Conservation (phyloP, 2,329 filamentous ascomycete genomes). For the Aaosphaeria pasadenensis region DNA sequence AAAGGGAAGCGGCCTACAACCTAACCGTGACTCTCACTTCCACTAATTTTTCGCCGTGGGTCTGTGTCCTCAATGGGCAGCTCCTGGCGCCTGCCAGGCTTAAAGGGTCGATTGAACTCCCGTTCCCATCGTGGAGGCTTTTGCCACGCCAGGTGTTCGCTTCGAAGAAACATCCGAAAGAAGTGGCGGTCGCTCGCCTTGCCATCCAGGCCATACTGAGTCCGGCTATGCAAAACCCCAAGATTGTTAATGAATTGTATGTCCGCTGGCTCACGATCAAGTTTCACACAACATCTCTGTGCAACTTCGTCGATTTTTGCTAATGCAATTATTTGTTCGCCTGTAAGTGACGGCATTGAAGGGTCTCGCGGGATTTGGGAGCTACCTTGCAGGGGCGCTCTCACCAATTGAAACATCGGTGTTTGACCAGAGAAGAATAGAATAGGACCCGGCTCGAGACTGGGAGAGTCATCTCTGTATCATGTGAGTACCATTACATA, state of each 20-base stretch:
- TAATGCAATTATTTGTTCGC: slow-evolving; percentile 28
- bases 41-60: slow-evolving; percentile 36
- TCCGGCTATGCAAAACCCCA: slow-evolving; percentile 35
- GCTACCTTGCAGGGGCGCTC: slow-evolving; percentile 34
- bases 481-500: neutral
- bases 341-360: slow-evolving; percentile 27
- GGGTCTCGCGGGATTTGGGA: slow-evolving; percentile 26
- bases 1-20: neutral
- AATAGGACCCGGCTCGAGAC: slow-evolving; percentile 31
- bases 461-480: slow-evolving; percentile 21
- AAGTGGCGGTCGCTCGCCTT: slow-evolving; percentile 30
- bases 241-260: slow-evolving; percentile 38
- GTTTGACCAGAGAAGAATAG: slow-evolving; percentile 34
- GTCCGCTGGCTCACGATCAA: slow-evolving; percentile 34
- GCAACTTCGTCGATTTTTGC: slow-evolving; percentile 26
- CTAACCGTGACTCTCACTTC: slow-evolving; percentile 36
- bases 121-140: slow-evolving; percentile 23
- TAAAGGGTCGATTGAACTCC: slow-evolving; percentile 34
- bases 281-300: slow-evolving; percentile 22
- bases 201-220: slow-evolving; percentile 25
- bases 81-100: slow-evolving; percentile 24
- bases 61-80: slow-evolving; percentile 31
- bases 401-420: slow-evolving; percentile 37
- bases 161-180: slow-evolving; percentile 37
- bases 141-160: slow-evolving; percentile 30